phyloP scores from a whole-genome alignment of 2,329 filamentous ascomycete species.

The Corniculantispora saksenae region DNA sequence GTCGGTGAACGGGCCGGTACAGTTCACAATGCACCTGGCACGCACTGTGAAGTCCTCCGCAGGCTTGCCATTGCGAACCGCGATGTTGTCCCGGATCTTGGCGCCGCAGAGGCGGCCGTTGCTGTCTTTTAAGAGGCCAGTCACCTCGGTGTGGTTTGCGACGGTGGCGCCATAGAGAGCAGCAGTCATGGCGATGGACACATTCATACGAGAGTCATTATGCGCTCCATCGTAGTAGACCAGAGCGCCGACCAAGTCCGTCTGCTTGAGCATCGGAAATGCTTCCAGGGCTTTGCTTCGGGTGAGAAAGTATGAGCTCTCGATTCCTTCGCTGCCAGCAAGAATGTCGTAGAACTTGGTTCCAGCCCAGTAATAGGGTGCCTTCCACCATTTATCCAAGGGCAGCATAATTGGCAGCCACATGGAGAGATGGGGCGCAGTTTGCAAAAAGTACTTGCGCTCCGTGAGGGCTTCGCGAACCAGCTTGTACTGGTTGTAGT shows the following conservation, averaged over 20 bases:
- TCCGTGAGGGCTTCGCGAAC: conserved; percentile 74
- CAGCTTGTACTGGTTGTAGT: conserved; percentile 71
- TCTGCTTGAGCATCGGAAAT: conserved; percentile 85
- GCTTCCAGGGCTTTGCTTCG: conserved; percentile 83
- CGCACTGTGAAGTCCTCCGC: conserved; percentile 67
- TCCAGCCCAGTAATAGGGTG: conserved; percentile 74
- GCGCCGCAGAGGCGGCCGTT: conserved; percentile 74
- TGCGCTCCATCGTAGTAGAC: conserved; percentile 93
- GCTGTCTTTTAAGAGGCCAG: conserved; percentile 71
- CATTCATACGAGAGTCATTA: conserved; percentile 92
- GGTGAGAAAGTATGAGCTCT: conserved; percentile 85
- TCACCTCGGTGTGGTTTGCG: conserved; percentile 82
- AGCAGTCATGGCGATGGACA: conserved; percentile 83
- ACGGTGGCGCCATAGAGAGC: conserved; percentile 84
- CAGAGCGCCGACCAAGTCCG: conserved; percentile 75
- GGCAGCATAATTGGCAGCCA: conserved; percentile 79
- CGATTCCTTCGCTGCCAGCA: conserved; percentile 83
- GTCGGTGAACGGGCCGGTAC: conserved; percentile 85
- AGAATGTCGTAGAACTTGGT: conserved; percentile 84
- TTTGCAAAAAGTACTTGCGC: conserved; percentile 73
- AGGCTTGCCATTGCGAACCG: conserved; percentile 60
- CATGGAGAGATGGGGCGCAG: conserved; percentile 70
- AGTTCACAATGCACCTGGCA: conserved; percentile 83
- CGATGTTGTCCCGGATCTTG: conserved; percentile 68
- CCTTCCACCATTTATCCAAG: conserved; percentile 75